Evolutionary conservation across 2,329 filamentous ascomycete genomes (phyloP), one percentile per base, ranked within the genome.

Genomic region (Alternaria gansuensis): DNA sequence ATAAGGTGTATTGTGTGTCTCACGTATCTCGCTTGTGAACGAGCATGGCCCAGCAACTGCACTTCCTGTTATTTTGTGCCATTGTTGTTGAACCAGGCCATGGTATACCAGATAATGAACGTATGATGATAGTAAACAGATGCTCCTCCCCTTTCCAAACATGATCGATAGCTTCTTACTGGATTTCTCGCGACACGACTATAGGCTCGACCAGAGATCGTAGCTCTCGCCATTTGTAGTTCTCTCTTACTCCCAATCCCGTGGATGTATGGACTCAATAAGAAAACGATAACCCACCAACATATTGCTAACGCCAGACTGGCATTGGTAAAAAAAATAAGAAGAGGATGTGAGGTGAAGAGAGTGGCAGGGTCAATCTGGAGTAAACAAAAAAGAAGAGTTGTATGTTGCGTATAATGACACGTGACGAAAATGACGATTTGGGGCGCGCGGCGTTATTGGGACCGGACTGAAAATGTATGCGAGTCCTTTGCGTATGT

Each of bases 401-500:
- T 11, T 21, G 21, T 14, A 14, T 40, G 4, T 10, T n/a, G n/a
- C n/a, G n/a, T n/a, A n/a, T n/a, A n/a, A n/a, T n/a, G n/a, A n/a
- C n/a, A n/a, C n/a, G 17, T 39, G 23, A 39, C 10, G 9, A n/a
- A 44, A 6, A 37, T 24, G 26, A 4, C n/a, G 39, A 36, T 14
- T 7, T 8, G 14, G 4, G 31, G 14, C 26, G 40, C 14, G 14
- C 23, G 31, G 8, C 10, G 7, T 41, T 34, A 59, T 34, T 14
- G 7, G 29, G 37, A 23, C 1, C n/a, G 13, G 21, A 68, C 64
- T 29, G 67, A 68, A 52, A 75, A 77, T 56, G 64, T 70, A 68
- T 75, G 67, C 13, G 66, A 54, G 13, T 56, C 36, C 23, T 49
- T 45, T 17, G 75, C 65, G 51, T 73, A 77, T 17, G 65, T 63